Base-by-base conservation (phyloP, 805 yeast genomes). In the Isabelozyma rhagii region DNA sequence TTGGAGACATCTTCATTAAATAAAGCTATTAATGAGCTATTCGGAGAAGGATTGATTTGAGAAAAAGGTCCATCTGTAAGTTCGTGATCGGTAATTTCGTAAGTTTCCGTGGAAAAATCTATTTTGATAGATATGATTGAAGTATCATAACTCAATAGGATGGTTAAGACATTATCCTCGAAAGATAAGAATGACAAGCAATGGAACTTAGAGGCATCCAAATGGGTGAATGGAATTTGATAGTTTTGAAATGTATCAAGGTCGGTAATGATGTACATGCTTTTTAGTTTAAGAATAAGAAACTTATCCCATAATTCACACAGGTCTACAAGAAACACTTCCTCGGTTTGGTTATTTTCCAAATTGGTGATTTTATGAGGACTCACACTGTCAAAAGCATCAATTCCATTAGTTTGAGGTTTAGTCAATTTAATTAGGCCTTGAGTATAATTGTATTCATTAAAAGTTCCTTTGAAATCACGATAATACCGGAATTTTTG, bases 381-480 rank as follows among this genome's bases (percentile, higher is more conserved):
- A 13, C 41, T 36, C n/a, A 21, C 4, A 5, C 13, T 11, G 8
- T 13, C 27, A 8, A 17, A 11, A 5, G 10, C 5, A 29, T 39
- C 39, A 8, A 17, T 18, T 4, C 25, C 25, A 21, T 21, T 21
- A 21, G 6, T 21, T 6, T 21, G 25, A 21, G 25, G 25, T 21
- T 21, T 21, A 21, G 5, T 21, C 36, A 48, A 44, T 4, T 27
- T 31, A 5, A 61, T 51, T 41, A 63, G 47, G 36, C 60, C 58
- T 6, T 57, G 50, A 6, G 61, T 59, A 46, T 53, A 70, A 8
- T 48, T 44, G 55, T 73, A 77, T 56, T 84, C 89, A 44, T 74
- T 73, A 61, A 87, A 89, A 43, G 80, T 84, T 3, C 89, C 87
- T 17, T 80, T 80, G 53, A 86, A 82, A 57, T 87, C 91, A 41